phyloP scores from a whole-genome alignment of 495 filamentous ascomycete genomes.

The Staphylotrichum longicolle region DNA sequence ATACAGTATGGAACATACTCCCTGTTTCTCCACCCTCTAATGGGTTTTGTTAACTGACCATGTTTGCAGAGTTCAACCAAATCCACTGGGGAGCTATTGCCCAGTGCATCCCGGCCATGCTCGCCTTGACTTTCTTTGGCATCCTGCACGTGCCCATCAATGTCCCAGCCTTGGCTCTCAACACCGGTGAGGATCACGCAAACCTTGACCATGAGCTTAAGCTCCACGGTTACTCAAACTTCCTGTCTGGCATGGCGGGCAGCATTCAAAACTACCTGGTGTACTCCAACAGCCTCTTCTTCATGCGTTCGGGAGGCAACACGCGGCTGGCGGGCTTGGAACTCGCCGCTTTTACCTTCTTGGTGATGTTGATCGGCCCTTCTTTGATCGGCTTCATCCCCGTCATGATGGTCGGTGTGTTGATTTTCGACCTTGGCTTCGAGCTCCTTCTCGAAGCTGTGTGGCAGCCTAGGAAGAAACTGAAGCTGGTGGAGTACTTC shows the following conservation, averaged over 20 bases:
- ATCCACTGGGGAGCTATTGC: conserved; percentile 72
- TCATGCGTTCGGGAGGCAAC: conserved; percentile 86
- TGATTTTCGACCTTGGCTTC: conserved; percentile 92
- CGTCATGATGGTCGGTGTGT: conserved; percentile 89
- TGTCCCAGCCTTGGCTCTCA: conserved; percentile 85
- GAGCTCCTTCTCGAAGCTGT: conserved; percentile 86
- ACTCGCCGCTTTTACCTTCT: conserved; percentile 75
- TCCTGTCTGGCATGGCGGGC: conserved; percentile 76
- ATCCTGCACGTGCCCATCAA: conserved; percentile 98
- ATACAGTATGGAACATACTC: conserved; percentile 61
- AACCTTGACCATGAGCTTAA: conserved; percentile 90
- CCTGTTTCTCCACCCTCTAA: neutral
- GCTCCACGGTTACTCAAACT: conserved; percentile 89
- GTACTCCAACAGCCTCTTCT: conserved; percentile 93
- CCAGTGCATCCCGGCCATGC: conserved; percentile 87
- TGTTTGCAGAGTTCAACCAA: conserved; percentile 24
- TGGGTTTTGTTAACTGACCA: neutral
- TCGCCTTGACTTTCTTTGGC: conserved; percentile 95
- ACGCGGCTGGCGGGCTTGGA: conserved; percentile 83
- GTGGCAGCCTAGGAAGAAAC: conserved; percentile 80
- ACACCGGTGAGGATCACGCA: conserved; percentile 84
- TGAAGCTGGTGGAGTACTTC: conserved; percentile 81
- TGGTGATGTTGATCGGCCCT: conserved; percentile 80
- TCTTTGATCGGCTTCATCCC: conserved; percentile 89
- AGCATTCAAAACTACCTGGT: conserved; percentile 98